Base-by-base conservation (phyloP, 192 early-diverging fungal species). In the Podila epigama region DNA sequence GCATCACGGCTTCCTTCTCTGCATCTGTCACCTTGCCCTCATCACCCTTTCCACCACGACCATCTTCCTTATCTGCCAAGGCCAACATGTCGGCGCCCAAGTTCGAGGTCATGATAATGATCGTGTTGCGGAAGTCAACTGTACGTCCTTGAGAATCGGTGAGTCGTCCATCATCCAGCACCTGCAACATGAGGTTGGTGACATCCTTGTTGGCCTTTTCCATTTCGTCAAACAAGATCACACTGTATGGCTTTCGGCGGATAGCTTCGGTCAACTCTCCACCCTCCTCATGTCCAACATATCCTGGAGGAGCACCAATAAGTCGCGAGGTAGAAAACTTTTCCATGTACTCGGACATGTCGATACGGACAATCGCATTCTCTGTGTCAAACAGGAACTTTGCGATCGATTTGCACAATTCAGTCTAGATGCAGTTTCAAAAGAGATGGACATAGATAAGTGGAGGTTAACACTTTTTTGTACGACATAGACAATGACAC, bases 111-210 rank as follows among this genome's bases (percentile, higher is more conserved):
- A 92, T 92, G 66, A 94, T 89, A 44, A 94, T 90, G 56, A 94
- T 91, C 0, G 92, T 92, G 56, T 94, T 92, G 29, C 89, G 81
- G 65, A 94, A 94, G 73, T 93, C 90, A 27, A 93, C 67, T 55
- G 87, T 91, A 36, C 91, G 84, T 15, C 92, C 92, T 60, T 92
- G 88, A 2, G 88, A 89, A 69, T 94, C 91, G n/a, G 90, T 92
- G 63, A 95, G 58, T 32, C 85, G 85, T 29, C 92, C 92, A 73
- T 95, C 91, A 60, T 94, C 93, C 10, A 99, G 86, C 0, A 99
- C 87, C 78, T 99, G 97, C 22, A 99, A 87, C 27, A 99, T 87
- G 54, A 99, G 72, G 73, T 99, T 98, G 57, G 94, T 85, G 3
- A 99, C 96, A 69, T 98, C 93, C 58, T 86, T 83, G 66, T 78